These are phyloP conservation scores for Moesziomyces aphidis DNA, from an alignment of 1,284 basidiomycete species.

Conservation along the genomic window DNA sequence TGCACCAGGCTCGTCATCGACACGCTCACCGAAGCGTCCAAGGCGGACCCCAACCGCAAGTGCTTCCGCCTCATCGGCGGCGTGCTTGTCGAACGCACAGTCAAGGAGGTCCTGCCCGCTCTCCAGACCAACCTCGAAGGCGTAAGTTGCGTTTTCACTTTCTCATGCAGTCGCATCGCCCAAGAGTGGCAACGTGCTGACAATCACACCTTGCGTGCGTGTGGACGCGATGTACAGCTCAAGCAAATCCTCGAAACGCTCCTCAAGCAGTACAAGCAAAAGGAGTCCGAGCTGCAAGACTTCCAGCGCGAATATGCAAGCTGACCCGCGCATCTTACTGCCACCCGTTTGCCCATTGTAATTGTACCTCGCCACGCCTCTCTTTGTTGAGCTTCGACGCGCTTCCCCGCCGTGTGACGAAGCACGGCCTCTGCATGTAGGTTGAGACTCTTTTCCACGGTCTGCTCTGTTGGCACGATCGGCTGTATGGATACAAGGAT, in stretches of 20 bases:
- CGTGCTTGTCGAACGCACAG: conserved; percentile 93
- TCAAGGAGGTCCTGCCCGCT: conserved; percentile 92
- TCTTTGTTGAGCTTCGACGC: too few species aligned
- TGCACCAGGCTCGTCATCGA: conserved; percentile 82
- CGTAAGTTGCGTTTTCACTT: conserved; percentile 55
- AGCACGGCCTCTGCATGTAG: too few species aligned
- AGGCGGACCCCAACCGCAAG: conserved; percentile 84
- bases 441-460: too few species aligned
- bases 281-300: conserved; percentile 57
- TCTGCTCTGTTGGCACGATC: too few species aligned
- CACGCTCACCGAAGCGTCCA: conserved; percentile 75
- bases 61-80: conserved; percentile 98
- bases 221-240: conserved; percentile 37
- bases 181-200: neutral
- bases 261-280: conserved; percentile 66
- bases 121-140: conserved; percentile 63
- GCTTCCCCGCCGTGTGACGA: too few species aligned
- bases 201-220: neutral
- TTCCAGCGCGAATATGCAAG: conserved; percentile 51
- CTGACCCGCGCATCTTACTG: conserved; percentile 1
- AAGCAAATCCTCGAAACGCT: conserved; percentile 60
- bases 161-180: neutral
- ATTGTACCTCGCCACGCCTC: conserved; percentile 13
- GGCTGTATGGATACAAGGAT: too few species aligned
- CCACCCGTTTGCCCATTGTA: conserved; percentile 8